Base-by-base conservation (phyloP, 208 protist genomes). In the Acanthamoeba lugdunensis region DNA sequence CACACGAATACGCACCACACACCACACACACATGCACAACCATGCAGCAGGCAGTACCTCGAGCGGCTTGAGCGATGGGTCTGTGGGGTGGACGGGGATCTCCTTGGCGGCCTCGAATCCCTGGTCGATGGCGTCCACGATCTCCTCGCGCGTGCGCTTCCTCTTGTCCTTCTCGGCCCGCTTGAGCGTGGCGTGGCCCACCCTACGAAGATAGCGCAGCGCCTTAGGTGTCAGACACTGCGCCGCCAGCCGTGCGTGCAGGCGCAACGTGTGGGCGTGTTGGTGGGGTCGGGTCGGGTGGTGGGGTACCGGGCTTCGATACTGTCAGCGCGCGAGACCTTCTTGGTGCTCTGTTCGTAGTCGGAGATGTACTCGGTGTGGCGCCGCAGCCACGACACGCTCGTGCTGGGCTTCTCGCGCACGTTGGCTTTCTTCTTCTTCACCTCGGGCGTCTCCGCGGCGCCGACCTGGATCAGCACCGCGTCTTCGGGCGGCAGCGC, bases 331-430 rank as follows among this genome's bases (percentile, higher is more conserved):
- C 30, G 71, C 14, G 71, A 79, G 14, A 63, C 79, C 33, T 87
- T 87, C 52, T 87, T 87, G 79, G 21, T 61, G 21, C 25, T 63
- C 50, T 87, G 50, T 23, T 63, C 52, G 33, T 65, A 90, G n/a
- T 95, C 48, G 65, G 93, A 88, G 0, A 95, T 61, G 52, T 95
- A 95, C 45, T 95, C 94, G 41, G 93, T 94, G 37, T 81, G 90
- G 50, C 52, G 45, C 54, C 94, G 87, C 37, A 95, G 48, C 94
- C 94, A 95, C 25, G 69, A 28, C 25, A 93, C 82, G 11, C 61
- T 41, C 11, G 93, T 81, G 73, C 84, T 92, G 25, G 77, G 37
- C 37, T 69, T 94, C 63, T 94, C 93, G 30, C 79, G 65, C 21
- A 84, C 52, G 79, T 65, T 69, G 63, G 16, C 2, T n/a, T 25